A percentile compares a stretch with the other conserved stretches of the same genome.
Conservation (phyloP, 2,329 filamentous ascomycete genomes). For the Aureobasidium zeae region DNA sequence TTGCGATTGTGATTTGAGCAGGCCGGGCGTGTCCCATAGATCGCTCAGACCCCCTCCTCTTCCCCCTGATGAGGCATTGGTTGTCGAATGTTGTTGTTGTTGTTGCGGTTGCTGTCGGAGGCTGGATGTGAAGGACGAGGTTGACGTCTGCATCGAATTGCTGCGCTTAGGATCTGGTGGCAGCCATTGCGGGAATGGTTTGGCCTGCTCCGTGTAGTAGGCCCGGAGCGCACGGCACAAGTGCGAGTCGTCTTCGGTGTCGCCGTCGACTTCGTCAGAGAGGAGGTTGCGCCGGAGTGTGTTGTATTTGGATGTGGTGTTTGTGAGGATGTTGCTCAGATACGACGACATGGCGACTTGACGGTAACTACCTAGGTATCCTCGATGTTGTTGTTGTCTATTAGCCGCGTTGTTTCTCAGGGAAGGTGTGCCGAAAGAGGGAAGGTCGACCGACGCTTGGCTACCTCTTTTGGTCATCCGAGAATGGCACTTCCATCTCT, state of each 20-base stretch:
- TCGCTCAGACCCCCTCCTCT: conserved; percentile 46
- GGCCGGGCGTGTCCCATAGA: conserved; percentile 46
- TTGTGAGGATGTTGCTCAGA: conserved; percentile 62
- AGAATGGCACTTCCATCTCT: background rate
- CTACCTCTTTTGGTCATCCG: conserved; percentile 7
- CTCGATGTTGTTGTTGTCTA: conserved; percentile 3
- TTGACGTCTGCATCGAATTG: conserved; percentile 42
- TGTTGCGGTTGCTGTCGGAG: conserved; percentile 36
- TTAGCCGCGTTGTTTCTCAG: background rate
- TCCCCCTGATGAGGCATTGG: conserved; percentile 28
- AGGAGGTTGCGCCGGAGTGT: conserved; percentile 56
- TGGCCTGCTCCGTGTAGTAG: conserved; percentile 86
- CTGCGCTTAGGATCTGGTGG: conserved; percentile 78
- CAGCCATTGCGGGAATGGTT: conserved; percentile 74
- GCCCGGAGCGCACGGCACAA: conserved; percentile 85
- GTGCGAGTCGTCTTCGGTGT: conserved; percentile 77
- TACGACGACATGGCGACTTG: conserved; percentile 61
- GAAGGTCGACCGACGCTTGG: conserved; percentile 11
- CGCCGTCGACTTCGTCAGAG: conserved; percentile 47
- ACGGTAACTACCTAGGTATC: background rate
- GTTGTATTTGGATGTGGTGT: conserved; percentile 49
- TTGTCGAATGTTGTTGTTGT: conserved; percentile 27
- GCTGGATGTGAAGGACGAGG: conserved; percentile 44
- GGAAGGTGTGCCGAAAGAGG: conserved; percentile 3
- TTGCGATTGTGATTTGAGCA: conserved; percentile 28